Percentiles rank a stretch among this genome's conserved stretches.
Conservation (phyloP, 2,329 filamentous ascomycete species). For the Emergomyces pasteurianus region DNA sequence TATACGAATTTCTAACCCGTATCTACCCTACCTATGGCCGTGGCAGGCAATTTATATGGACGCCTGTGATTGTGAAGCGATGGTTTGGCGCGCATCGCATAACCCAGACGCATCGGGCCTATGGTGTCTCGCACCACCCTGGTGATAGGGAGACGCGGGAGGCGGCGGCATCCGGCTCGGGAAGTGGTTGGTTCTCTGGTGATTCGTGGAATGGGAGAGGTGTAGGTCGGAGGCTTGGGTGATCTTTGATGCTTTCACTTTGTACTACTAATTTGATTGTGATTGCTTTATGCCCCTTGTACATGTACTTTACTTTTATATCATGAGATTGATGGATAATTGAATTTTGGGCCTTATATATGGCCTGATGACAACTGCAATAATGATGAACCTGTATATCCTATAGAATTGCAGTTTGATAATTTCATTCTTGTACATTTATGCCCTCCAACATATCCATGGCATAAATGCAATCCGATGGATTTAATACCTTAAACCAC, state of each 20-base stretch:
- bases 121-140: background rate
- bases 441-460: too few species aligned
- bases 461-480: too few species aligned
- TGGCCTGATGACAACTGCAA: background rate
- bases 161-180: slow-evolving; percentile 4
- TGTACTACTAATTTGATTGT: too few species aligned
- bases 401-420: background rate
- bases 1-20: slow-evolving; percentile 80
- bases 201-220: slow-evolving; percentile 3
- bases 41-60: slow-evolving; percentile 62
- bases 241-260: background rate
- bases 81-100: slow-evolving; percentile 38
- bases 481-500: too few species aligned
- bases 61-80: slow-evolving; percentile 58
- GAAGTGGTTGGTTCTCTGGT: slow-evolving; percentile 1
- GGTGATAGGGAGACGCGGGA: slow-evolving; percentile 1
- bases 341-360: background rate
- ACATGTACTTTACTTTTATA: background rate
- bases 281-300: background rate
- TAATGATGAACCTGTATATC: background rate
- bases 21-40: slow-evolving; percentile 84
- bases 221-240: background rate
- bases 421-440: too few species aligned
- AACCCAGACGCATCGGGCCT: background rate
- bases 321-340: background rate